A percentile compares a stretch with the other conserved stretches of the same genome.
Conservation (phyloP, 345 rosid species). For the Camelina sativa region DNA sequence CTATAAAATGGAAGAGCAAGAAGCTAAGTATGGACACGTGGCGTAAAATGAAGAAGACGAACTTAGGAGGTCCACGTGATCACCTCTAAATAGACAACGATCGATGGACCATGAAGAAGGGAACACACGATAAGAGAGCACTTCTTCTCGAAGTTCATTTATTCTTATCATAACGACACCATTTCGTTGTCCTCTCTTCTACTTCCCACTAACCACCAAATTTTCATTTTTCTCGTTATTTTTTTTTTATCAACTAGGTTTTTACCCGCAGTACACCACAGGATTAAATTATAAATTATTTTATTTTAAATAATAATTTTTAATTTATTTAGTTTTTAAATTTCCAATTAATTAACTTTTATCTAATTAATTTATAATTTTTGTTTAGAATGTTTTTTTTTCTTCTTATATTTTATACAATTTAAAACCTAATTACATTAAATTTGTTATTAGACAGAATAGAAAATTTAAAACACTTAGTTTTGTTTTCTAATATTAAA, state of each 20-base stretch:
- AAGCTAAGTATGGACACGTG: neutral
- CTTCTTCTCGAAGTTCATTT: constrained; percentile 28
- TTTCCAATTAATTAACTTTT: too few species aligned
- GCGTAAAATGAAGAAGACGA: neutral
- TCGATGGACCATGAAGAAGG: constrained; percentile 22
- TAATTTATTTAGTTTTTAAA: too few species aligned
- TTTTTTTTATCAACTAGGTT: neutral
- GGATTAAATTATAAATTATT: too few species aligned
- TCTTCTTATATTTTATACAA: too few species aligned
- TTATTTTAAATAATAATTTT: too few species aligned
- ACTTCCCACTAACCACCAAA: constrained; percentile 17
- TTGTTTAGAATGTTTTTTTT: too few species aligned
- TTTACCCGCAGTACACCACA: too few species aligned
- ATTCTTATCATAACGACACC: constrained; percentile 6
- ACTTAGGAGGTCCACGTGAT: neutral
- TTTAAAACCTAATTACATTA: too few species aligned
- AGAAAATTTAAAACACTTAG: too few species aligned
- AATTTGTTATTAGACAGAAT: too few species aligned
- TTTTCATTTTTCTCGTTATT: neutral
- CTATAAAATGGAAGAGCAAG: neutral
- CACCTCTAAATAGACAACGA: neutral
- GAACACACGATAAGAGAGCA: constrained; percentile 13
- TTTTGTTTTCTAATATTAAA: too few species aligned
- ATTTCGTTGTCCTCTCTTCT: neutral
- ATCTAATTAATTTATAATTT: too few species aligned